A percentile compares a stretch with the other conserved stretches of the same genome.
These are phyloP conservation scores for slime mould (Dictyostelium discoideum) DNA, from an alignment of 78 protist species.

Conservation along the genomic window DNA sequence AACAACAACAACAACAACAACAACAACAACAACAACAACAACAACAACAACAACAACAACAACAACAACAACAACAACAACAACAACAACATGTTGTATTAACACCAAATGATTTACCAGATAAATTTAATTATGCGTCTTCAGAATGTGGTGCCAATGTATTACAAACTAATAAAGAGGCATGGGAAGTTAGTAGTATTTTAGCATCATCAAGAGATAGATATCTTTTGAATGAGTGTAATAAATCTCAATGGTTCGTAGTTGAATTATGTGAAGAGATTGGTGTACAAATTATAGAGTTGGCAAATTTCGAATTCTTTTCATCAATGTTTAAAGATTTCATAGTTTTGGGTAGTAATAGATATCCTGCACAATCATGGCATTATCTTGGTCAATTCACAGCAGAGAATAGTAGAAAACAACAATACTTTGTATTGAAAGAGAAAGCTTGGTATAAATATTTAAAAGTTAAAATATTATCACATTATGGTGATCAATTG, in stretches of 20 bases:
- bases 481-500: slow-evolving; percentile 75
- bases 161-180: slow-evolving; percentile 59
- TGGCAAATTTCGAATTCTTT: slow-evolving; percentile 86
- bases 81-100: neutral
- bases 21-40: no score
- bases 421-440: slow-evolving; percentile 76
- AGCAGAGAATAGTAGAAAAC: slow-evolving; percentile 69
- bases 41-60: no score
- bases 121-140: slow-evolving; percentile 78
- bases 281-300: slow-evolving; percentile 67
- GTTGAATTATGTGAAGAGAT: slow-evolving; percentile 85
- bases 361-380: slow-evolving; percentile 71
- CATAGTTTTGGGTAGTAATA: slow-evolving; percentile 37
- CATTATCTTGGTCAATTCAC: slow-evolving; percentile 60
- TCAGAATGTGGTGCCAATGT: slow-evolving; percentile 86
- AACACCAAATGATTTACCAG: slow-evolving; percentile 72
- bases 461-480: neutral
- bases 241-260: slow-evolving; percentile 70
- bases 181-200: slow-evolving; percentile 67
- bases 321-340: slow-evolving; percentile 82
- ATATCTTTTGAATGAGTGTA: slow-evolving; percentile 76
- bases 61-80: no score
- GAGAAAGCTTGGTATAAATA: slow-evolving; percentile 49
- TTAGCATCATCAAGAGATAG: slow-evolving; percentile 68
- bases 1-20: no score